Base-by-base conservation (phyloP, 2,329 filamentous ascomycete genomes). In the Pseudogymnoascus sp. region DNA sequence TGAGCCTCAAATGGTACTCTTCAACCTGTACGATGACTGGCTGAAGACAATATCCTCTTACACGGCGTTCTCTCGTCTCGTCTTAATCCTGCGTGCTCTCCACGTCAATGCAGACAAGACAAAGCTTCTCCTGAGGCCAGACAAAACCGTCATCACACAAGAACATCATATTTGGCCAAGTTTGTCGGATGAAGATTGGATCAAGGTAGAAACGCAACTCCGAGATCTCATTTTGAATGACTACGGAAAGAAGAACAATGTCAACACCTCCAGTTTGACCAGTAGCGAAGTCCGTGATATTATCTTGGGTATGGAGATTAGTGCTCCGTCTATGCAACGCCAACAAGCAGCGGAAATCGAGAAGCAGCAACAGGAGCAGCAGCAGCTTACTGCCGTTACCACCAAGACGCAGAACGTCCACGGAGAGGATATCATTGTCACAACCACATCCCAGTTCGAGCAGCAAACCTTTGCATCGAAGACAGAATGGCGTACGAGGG, bases 171-270 rank as follows among this genome's bases (percentile, higher is more conserved):
- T 99, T 73, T 99, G 94, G 94, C 94, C 94, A 0, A 88, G 91
- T 0, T 79, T 99, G 61, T 87, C 90, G 0, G 94, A 99, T 67
- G 94, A 99, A 69, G 92, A 96, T 66, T 99, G 94, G 94, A 94
- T 99, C 77, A 97, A 97, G 84, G 91, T 99, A n/a, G 94, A 99
- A 80, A 92, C 92, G 52, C 90, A 96, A 72, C 80, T 99, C 42
- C 88, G 94, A 74, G 94, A 99, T 79, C 79, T 99, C 67, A 99
- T 99, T 70, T 74, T 99, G 68, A 97, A 97, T 68, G 94, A 99
- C 73, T 99, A 99, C 73, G 94, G 94, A 72, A 99, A 97, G 84
- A 99, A 99, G 84, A 99, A 99, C 80, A 99, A 97, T 69, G 94
- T 99, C 79, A 99, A 99, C 70, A 93, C 94, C 10, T 95, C 95